Percentiles rank a stretch among this genome's conserved stretches.
These are phyloP conservation scores for Hypoxylon intermedium DNA, from an alignment of 495 filamentous ascomycete species.

Conservation along the genomic window DNA sequence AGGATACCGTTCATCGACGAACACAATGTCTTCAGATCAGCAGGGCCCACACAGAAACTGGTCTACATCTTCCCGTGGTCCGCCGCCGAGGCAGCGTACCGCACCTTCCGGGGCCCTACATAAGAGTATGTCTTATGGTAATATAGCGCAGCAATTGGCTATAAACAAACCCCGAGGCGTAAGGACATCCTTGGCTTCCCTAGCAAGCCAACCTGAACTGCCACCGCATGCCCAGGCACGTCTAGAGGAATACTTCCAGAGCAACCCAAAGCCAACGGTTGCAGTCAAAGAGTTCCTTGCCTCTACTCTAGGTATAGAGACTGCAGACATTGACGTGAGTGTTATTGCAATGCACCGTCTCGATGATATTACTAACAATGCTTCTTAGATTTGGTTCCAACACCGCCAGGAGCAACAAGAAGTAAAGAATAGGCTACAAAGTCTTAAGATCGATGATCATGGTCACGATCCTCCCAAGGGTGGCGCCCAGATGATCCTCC, in stretches of 20 bases:
- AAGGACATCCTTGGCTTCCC: slow-evolving; percentile 37
- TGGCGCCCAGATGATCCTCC: slow-evolving; percentile 53
- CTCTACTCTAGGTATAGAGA: slow-evolving; percentile 51
- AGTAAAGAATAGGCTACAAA: slow-evolving; percentile 48
- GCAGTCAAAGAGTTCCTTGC: slow-evolving; percentile 50
- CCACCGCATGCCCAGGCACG: slow-evolving; percentile 47
- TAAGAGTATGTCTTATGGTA: slow-evolving; percentile 33
- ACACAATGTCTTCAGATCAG: slow-evolving; percentile 2
- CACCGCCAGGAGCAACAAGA: slow-evolving; percentile 52
- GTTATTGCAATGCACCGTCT: background rate
- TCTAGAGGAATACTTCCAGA: slow-evolving; percentile 54
- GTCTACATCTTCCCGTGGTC: slow-evolving; percentile 4
- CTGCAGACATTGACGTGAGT: slow-evolving; percentile 46
- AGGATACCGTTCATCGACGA: slow-evolving; percentile 8
- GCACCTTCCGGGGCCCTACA: slow-evolving; percentile 19
- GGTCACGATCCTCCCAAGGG: slow-evolving; percentile 30
- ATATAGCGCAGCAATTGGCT: slow-evolving; percentile 30
- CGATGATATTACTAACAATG: slow-evolving; percentile 1
- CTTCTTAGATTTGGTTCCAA: slow-evolving; percentile 49
- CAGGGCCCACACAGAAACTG: slow-evolving; percentile 4
- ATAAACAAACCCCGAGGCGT: slow-evolving; percentile 43
- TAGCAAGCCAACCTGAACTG: slow-evolving; percentile 43
- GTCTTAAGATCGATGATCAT: slow-evolving; percentile 43
- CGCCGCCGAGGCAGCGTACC: slow-evolving; percentile 21
- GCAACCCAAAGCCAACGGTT: slow-evolving; percentile 47